These are phyloP conservation scores for Aquanectria penicillioides DNA, from an alignment of 2,329 filamentous ascomycete genomes.

Conservation along the genomic window DNA sequence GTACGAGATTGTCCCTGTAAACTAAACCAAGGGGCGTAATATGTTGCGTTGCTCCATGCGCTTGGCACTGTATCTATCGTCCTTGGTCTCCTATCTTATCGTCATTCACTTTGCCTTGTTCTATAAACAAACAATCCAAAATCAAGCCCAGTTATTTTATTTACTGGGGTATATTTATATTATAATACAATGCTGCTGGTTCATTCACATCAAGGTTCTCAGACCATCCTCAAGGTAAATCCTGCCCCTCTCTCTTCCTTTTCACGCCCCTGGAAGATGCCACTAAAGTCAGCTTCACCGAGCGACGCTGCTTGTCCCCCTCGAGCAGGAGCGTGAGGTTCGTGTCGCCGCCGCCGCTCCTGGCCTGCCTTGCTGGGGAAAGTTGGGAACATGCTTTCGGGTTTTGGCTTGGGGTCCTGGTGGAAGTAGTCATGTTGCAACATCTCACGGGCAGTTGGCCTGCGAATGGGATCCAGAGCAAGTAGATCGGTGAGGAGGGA, in stretches of 20 bases:
- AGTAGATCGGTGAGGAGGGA: constrained; percentile 76
- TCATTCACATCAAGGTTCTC: no score
- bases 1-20: constrained; percentile 2
- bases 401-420: constrained; percentile 91
- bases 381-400: constrained; percentile 92
- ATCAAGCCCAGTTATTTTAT: no score
- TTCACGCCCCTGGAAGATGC: constrained; percentile 75
- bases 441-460: constrained; percentile 79
- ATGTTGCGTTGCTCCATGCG: no score
- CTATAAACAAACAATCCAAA: no score
- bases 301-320: constrained; percentile 75
- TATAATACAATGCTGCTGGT: neutral
- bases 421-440: constrained; percentile 85
- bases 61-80: no score
- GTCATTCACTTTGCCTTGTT: no score
- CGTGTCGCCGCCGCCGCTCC: constrained; percentile 78
- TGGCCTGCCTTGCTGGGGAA: constrained; percentile 96
- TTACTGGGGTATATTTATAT: neutral
- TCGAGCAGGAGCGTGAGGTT: constrained; percentile 84
- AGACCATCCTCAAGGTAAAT: constrained; percentile 71
- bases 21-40: no score
- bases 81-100: no score
- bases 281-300: constrained; percentile 71
- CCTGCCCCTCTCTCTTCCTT: constrained; percentile 73
- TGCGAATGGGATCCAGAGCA: constrained; percentile 74